phyloP scores from a whole-genome alignment of 2,329 filamentous ascomycete genomes.

The Nemania bipapillata region DNA sequence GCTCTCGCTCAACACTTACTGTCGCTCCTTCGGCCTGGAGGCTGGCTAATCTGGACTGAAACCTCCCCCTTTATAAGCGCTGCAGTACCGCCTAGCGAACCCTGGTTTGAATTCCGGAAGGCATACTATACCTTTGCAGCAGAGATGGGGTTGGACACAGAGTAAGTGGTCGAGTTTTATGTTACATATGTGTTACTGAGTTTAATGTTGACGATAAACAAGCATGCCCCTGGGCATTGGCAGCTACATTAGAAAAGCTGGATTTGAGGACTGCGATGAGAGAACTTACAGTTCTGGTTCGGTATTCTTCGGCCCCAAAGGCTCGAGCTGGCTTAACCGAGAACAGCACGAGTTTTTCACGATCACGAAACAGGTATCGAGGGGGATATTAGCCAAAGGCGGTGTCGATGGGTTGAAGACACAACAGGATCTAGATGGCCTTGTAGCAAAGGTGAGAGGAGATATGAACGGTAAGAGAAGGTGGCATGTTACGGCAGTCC shows the following conservation, averaged over 20 bases:
- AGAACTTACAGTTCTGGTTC: conserved; percentile 8
- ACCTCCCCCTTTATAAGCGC: not conserved
- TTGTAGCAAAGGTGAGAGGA: conserved; percentile 4
- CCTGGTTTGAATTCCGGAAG: conserved; percentile 13
- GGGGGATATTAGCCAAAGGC: conserved; percentile 23
- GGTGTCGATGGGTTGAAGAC: conserved; percentile 29
- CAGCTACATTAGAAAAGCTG: conserved; percentile 22
- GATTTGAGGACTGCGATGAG: conserved; percentile 10
- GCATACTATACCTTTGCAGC: conserved; percentile 17
- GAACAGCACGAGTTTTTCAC: not conserved
- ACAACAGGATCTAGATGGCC: conserved; percentile 6
- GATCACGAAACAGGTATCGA: not conserved
- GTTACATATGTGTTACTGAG: too few relatives aligned
- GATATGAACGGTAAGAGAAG: conserved; percentile 20
- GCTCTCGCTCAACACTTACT: conserved; percentile 20
- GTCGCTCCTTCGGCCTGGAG: conserved; percentile 34
- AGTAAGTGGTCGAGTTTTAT: not conserved
- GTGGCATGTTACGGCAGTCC: conserved; percentile 9
- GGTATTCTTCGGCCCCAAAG: conserved; percentile 16
- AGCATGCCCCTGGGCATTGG: conserved; percentile 19
- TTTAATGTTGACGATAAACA: not conserved
- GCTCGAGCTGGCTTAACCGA: conserved; percentile 14
- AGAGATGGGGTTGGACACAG: not conserved
- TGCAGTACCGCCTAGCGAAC: conserved; percentile 27
- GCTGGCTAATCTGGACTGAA: conserved; percentile 35